Base-by-base conservation (phyloP, 2,329 filamentous ascomycete species). In the Madurella mycetomatis region DNA sequence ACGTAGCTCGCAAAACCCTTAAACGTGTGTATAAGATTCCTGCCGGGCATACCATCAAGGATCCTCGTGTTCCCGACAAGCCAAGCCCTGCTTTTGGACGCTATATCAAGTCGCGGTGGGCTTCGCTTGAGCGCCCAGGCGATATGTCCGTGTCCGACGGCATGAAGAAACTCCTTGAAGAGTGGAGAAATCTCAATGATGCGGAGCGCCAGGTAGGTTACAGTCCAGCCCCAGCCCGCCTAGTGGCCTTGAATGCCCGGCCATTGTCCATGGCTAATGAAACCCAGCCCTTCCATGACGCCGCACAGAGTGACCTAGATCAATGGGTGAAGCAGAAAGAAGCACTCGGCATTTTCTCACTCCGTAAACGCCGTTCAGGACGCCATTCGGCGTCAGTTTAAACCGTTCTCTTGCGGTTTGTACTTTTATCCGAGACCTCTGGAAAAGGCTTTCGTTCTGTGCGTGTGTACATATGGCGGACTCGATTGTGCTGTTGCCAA, bases 11-110 rank as follows among this genome's bases (percentile, higher is more conserved):
- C 53, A 58, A 44, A 8, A 57, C 56, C 25, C 71, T 83, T 45
- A 67, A 66, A 53, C 70, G 65, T 57, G 62, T 47, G 63, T 65
- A 59, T 63, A 65, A 58, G 42, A 51, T 18, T 2, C 32, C n/a
- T 4, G 11, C 4, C 4, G 49, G 32, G 46, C 9, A 49, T 16
- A 1, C 51, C 16, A 73, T 83, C 59, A 58, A 56, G 2, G 81
- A 84, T 62, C 67, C 73, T 2, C 79, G 81, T 41, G 57, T 70
- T 34, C 80, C 80, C 58, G 76, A 73, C 65, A 62, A 58, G 37
- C 62, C 73, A 11, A 0, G 37, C 12, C 62, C 50, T 12, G 19
- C 71, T 25, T 81, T 64, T 59, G 46, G 51, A 9, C 53, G 68
- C 4, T 83, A 68, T 65, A 52, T 70, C 53, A 70, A 71, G 64